phyloP scores from a whole-genome alignment of 805 yeast genomes.

The Lipomyces anomalus region DNA sequence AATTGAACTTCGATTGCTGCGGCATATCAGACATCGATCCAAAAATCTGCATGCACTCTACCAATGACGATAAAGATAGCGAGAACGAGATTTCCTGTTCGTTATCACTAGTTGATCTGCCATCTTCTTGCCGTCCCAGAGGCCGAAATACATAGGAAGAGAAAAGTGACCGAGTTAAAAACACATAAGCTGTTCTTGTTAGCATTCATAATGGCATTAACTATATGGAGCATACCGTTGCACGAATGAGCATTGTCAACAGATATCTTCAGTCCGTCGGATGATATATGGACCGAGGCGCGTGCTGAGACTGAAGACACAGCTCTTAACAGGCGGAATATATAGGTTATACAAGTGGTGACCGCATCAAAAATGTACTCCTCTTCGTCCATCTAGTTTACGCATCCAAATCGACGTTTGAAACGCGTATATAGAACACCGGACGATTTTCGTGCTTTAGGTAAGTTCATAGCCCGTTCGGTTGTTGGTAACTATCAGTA shows the following conservation, averaged over 20 bases:
- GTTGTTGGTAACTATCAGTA: too few species aligned
- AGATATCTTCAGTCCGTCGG: conserved; percentile 15
- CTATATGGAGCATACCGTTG: conserved; percentile 1
- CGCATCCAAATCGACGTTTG: too few species aligned
- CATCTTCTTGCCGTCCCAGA: neutral
- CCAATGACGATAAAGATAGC: conserved; percentile 13
- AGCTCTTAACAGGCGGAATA: conserved; percentile 14
- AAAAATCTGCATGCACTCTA: conserved; percentile 21
- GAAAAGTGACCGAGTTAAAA: conserved; percentile 12
- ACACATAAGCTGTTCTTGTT: conserved; percentile 14
- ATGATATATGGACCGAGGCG: conserved; percentile 11
- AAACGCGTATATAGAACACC: too few species aligned
- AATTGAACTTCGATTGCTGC: neutral
- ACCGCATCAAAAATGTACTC: conserved; percentile 14
- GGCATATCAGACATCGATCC: conserved; percentile 2
- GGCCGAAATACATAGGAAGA: conserved; percentile 11
- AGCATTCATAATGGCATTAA: neutral
- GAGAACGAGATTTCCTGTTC: conserved; percentile 4
- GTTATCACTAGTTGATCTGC: neutral
- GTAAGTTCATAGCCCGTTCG: too few species aligned
- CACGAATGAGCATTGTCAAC: conserved; percentile 13
- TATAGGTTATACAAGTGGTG: conserved; percentile 17
- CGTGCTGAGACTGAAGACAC: conserved; percentile 14
- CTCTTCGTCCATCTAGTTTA: too few species aligned
- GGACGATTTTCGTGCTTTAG: too few species aligned